Evolutionary conservation across 2,329 filamentous ascomycete genomes (phyloP).

Genomic region (Diaporthe sp.): DNA sequence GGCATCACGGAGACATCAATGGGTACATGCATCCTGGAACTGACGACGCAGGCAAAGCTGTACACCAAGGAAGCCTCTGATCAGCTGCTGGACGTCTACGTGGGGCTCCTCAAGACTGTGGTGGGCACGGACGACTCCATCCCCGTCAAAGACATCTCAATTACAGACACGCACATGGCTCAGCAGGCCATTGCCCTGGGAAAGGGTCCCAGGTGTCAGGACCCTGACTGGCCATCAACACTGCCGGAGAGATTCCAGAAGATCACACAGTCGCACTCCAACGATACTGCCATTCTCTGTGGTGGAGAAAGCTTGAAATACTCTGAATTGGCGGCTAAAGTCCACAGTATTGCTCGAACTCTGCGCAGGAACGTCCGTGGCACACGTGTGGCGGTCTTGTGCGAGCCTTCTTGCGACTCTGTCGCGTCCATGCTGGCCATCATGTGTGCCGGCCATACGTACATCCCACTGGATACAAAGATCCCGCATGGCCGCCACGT

Average conservation of each 20-base stretch:
- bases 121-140: no score
- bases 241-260: no score
- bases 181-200: no score
- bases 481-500: slow-evolving; percentile 1
- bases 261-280: no score
- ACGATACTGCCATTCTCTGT: no score
- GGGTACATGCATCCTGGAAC: background rate
- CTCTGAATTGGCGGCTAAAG: background rate
- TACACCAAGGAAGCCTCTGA: slow-evolving; percentile 9
- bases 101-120: no score
- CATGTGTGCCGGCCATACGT: background rate
- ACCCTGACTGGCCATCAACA: no score
- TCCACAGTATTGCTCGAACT: background rate
- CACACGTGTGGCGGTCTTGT: background rate
- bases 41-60: background rate
- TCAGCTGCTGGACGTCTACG: slow-evolving; percentile 1
- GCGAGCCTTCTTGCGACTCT: background rate
- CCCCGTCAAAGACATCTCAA: no score
- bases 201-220: no score
- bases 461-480: slow-evolving; percentile 1
- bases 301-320: background rate
- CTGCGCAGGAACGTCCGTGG: background rate
- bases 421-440: slow-evolving; percentile 12
- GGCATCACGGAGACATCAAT: background rate
- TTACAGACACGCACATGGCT: no score